Evolutionary conservation across 202 grass and related monocot species (phyloP).

Genomic region (Tripidium arundinaceum): DNA sequence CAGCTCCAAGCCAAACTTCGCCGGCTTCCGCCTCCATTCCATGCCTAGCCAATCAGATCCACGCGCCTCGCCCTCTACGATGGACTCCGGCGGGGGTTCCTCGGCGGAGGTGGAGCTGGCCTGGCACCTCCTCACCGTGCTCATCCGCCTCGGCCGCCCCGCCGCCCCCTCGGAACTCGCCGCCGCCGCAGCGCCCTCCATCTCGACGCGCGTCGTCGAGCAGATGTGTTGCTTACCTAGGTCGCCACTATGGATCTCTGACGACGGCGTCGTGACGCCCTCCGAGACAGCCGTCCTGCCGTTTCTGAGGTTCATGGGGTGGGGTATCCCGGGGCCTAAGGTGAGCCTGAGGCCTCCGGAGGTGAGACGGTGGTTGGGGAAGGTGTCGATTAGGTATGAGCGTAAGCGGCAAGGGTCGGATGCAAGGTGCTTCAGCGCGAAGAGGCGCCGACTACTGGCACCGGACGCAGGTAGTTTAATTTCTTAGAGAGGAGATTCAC

Average conservation of each 20-base stretch:
- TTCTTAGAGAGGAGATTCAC: not conserved
- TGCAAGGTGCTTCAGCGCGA: constrained; percentile 10
- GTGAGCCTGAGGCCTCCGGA: not conserved
- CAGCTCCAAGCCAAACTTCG: constrained; percentile 1
- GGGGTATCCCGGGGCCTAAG: constrained; percentile 14
- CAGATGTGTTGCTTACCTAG: constrained; percentile 40
- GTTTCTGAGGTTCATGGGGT: constrained; percentile 43
- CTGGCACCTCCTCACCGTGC: constrained; percentile 77
- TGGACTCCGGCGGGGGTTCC: constrained; percentile 13
- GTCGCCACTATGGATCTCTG: constrained; percentile 54
- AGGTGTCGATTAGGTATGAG: constrained; percentile 28
- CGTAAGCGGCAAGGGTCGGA: constrained; percentile 58
- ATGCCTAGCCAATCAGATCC: constrained; percentile 24
- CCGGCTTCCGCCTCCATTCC: not conserved
- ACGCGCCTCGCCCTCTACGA: constrained; percentile 12
- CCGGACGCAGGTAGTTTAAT: constrained; percentile 38
- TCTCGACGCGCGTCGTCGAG: constrained; percentile 36
- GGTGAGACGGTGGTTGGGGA: constrained; percentile 1
- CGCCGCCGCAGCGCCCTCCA: not conserved
- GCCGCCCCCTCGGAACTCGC: constrained; percentile 36
- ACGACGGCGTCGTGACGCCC: constrained; percentile 31
- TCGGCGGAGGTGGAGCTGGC: constrained; percentile 47
- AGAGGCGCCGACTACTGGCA: constrained; percentile 46
- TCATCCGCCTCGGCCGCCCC: constrained; percentile 67
- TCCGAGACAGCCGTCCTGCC: constrained; percentile 38